Conservation (phyloP, 129 eudicot species). For the Escallonia rubra region DNA sequence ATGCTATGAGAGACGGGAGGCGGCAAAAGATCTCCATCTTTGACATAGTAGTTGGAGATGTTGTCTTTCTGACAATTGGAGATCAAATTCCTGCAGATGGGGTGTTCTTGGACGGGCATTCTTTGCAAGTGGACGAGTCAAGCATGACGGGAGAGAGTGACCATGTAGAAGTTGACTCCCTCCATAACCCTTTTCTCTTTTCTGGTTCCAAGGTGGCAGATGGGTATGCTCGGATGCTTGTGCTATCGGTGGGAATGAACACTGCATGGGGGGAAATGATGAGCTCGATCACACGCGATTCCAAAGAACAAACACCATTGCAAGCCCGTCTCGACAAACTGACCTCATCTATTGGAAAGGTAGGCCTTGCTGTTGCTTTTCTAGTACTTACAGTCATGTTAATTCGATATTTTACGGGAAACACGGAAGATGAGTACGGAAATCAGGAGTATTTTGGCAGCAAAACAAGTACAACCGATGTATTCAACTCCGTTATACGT, state of each 20-base stretch:
- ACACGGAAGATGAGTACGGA: slow-evolving; percentile 44
- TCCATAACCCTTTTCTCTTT: slow-evolving; percentile 50
- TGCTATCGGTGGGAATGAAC: slow-evolving; percentile 63
- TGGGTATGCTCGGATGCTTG: slow-evolving; percentile 68
- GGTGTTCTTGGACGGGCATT: slow-evolving; percentile 64
- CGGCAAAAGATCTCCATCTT: slow-evolving; percentile 68
- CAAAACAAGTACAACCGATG: slow-evolving; percentile 26
- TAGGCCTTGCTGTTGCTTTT: slow-evolving; percentile 68
- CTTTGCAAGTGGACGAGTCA: slow-evolving; percentile 72
- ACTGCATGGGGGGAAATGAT: slow-evolving; percentile 87
- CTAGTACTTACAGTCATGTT: slow-evolving; percentile 65
- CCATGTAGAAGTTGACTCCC: slow-evolving; percentile 39
- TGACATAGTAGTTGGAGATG: slow-evolving; percentile 70
- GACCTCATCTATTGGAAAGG: slow-evolving; percentile 75
- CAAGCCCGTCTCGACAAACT: slow-evolving; percentile 61
- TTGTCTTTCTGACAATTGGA: slow-evolving; percentile 52
- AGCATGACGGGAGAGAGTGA: slow-evolving; percentile 94
- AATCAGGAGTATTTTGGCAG: slow-evolving; percentile 37
- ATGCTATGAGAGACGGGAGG: slow-evolving; percentile 51
- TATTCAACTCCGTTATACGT: slow-evolving; percentile 54
- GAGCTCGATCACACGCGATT: slow-evolving; percentile 63
- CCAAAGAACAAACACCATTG: slow-evolving; percentile 67
- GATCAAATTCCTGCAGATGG: slow-evolving; percentile 90
- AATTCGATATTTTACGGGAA: slow-evolving; percentile 72
- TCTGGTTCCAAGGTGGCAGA: slow-evolving; percentile 86